Base-by-base conservation (phyloP, 73 alveolate genomes). In the Paraurostyla sp. region DNA sequence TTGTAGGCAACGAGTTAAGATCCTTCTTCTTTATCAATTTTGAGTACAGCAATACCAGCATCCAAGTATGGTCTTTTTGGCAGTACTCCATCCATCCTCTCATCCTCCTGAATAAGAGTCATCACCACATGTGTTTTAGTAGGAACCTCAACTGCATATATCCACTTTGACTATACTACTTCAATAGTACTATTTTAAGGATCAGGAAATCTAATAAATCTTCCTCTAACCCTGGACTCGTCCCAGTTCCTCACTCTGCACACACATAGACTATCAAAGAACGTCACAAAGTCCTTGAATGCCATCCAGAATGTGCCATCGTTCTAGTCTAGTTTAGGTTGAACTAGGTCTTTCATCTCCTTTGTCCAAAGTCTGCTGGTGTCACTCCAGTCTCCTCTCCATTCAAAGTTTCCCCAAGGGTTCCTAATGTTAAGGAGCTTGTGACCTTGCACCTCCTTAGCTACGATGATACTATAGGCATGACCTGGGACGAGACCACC, bases 311-410 rank as follows among this genome's bases (percentile, higher is more conserved):
- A 75, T 3, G 25, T 45, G 4, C 46, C 32, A 46, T 27, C 65
- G 40, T 22, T 49, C 4, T 15, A 20, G 9, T 75, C 73, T 11
- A 11, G 33, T 9, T 46, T 49, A 7, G 87, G 87, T 3, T 46
- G 18, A 25, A 43, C 7, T 3, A 22, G 4, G 4, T 97, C 96
- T 78, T 87, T 97, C 42, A 97, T 85, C 68, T 91, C 96, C 48
- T 93, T 95, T n/a, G 99, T 97, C 99, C 99, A 97, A 41, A 90
- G 90, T 59, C 62, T 45, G 49, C 97, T 83, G 57, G 87, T 89
- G 54, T 96, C 98, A 51, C 99, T 82, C 99, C 99, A 97, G 80
- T 95, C 98, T 9, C 99, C 99, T 56, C 80, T 92, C 99, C 99
- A 98, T 84, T 97, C 98, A 80, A 90, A 89, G 80, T 91, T 76